phyloP scores from a whole-genome alignment of 2,329 filamentous ascomycete genomes.

The Monascus ruber region DNA sequence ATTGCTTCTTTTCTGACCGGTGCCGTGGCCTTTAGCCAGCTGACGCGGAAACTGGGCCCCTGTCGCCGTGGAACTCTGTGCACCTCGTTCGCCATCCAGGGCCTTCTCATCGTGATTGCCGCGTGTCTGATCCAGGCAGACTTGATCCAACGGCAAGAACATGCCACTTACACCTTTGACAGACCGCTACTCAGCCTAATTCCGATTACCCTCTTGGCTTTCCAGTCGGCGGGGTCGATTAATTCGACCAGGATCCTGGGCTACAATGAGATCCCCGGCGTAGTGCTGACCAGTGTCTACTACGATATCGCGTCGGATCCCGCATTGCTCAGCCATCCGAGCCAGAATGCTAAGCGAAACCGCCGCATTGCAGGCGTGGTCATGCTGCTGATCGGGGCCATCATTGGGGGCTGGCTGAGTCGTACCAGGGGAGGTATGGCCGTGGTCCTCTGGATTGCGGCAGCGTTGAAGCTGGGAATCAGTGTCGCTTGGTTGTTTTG shows the following conservation, averaged over 20 bases:
- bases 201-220: constrained; percentile 32
- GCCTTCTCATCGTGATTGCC: constrained; percentile 27
- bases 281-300: constrained; percentile 36
- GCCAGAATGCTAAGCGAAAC: constrained; percentile 28
- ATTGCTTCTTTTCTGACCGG: constrained; percentile 33
- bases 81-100: constrained; percentile 31
- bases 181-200: constrained; percentile 25
- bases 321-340: constrained; percentile 20
- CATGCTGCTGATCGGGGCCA: constrained; percentile 27
- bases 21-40: constrained; percentile 27
- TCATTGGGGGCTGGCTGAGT: constrained; percentile 33
- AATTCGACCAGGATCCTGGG: constrained; percentile 30
- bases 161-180: constrained; percentile 5
- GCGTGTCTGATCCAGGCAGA: constrained; percentile 28
- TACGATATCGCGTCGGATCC: constrained; percentile 35
- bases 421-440: constrained; percentile 32
- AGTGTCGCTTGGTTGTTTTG: constrained; percentile 28
- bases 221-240: constrained; percentile 35
- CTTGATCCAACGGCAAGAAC: constrained; percentile 22
- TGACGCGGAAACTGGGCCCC: constrained; percentile 25
- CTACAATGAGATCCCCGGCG: constrained; percentile 35
- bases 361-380: constrained; percentile 27
- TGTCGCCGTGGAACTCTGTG: constrained; percentile 26
- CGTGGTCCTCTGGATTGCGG: constrained; percentile 33
- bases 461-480: constrained; percentile 28